These are phyloP conservation scores for Pleurotus tuber-regium DNA, from an alignment of 768 basidiomycete species.

Conservation along the genomic window DNA sequence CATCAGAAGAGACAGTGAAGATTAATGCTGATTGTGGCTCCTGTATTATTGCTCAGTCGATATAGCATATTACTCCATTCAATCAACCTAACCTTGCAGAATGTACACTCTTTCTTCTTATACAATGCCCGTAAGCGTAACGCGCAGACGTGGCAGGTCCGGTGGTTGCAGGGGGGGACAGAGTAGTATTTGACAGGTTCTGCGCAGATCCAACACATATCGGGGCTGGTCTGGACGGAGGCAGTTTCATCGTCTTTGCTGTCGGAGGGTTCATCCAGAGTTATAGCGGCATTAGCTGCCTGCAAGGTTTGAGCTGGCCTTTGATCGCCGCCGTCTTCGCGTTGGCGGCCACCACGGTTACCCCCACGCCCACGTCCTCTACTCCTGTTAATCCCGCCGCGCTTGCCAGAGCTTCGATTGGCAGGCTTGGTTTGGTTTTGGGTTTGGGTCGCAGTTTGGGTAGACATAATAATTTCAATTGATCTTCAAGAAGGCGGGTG, in stretches of 20 bases:
- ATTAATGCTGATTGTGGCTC: slow-evolving; percentile 73
- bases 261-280: neutral
- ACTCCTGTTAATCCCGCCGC: slow-evolving; percentile 1
- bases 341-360: neutral
- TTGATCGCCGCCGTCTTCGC: neutral
- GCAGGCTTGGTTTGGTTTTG: neutral
- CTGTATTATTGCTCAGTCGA: slow-evolving; percentile 31
- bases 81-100: slow-evolving; percentile 76
- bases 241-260: slow-evolving; percentile 32
- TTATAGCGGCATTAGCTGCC: neutral
- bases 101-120: slow-evolving; percentile 92
- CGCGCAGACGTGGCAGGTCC: slow-evolving; percentile 94
- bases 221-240: neutral
- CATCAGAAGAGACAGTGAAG: slow-evolving; percentile 67
- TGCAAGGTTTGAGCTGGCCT: neutral
- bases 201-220: slow-evolving; percentile 90
- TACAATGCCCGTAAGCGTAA: slow-evolving; percentile 86
- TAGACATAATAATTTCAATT: too few relatives aligned
- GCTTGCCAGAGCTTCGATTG: slow-evolving; percentile 1
- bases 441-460: slow-evolving; percentile 1
- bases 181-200: slow-evolving; percentile 91
- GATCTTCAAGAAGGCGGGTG: too few relatives aligned
- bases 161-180: slow-evolving; percentile 87
- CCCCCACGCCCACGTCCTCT: slow-evolving; percentile 4
- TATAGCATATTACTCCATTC: neutral